A percentile compares a stretch with the other conserved stretches of the same genome.
Conservation (phyloP, 495 filamentous ascomycete species). For the Wilcoxina mikolae region DNA sequence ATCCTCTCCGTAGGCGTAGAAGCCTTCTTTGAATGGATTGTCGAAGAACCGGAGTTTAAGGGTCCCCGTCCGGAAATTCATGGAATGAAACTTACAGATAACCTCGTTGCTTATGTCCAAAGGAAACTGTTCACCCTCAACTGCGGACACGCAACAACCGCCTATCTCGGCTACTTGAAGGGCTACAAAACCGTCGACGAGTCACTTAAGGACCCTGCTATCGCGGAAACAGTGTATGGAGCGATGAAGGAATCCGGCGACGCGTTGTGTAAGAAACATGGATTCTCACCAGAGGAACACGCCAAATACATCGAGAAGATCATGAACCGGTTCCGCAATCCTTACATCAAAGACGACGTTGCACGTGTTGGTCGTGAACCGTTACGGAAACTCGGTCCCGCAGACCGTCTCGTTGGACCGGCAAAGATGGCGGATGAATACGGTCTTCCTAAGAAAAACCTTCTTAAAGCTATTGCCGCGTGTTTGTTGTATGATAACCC, state of each 20-base stretch:
- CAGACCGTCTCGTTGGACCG: conserved; percentile 90
- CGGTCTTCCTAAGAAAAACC: conserved; percentile 19
- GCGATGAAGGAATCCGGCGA: conserved; percentile 67
- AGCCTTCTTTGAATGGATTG: conserved; percentile 97
- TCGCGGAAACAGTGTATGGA: conserved; percentile 57
- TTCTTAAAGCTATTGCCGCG: conserved; percentile 24
- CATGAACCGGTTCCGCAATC: conserved; percentile 82
- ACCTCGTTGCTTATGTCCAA: conserved; percentile 91
- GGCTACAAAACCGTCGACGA: conserved; percentile 79
- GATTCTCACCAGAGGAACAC: conserved; percentile 51
- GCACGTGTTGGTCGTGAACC: conserved; percentile 93
- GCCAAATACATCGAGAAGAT: conserved; percentile 83
- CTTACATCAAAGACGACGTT: conserved; percentile 79
- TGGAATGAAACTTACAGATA: conserved; percentile 80
- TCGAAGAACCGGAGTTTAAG: conserved; percentile 43
- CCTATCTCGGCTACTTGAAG: conserved; percentile 78
- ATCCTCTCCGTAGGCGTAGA: conserved; percentile 79
- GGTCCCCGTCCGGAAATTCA: conserved; percentile 54
- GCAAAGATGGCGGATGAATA: conserved; percentile 22
- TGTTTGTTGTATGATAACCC: conserved; percentile 23
- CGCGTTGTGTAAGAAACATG: conserved; percentile 77
- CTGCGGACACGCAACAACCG: conserved; percentile 91
- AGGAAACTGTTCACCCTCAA: conserved; percentile 99
- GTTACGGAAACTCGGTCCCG: conserved; percentile 75
- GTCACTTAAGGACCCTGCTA: conserved; percentile 49